A percentile compares a stretch with the other conserved stretches of the same genome.
phyloP scores from a whole-genome alignment of 257 asterid species.

The Primulina huaijiensis region DNA sequence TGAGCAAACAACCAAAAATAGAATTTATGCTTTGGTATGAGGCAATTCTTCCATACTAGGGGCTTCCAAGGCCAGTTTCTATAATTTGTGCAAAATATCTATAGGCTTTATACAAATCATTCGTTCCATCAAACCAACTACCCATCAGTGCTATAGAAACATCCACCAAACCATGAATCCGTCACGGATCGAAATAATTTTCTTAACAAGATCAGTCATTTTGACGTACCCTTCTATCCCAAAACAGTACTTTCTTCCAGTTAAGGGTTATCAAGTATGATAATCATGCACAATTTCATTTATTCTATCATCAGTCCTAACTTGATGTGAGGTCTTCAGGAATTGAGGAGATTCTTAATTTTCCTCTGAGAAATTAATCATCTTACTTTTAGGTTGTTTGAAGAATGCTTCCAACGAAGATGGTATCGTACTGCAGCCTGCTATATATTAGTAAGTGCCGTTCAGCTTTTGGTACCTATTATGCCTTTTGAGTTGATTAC shows the following conservation, averaged over 20 bases:
- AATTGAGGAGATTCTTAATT: background rate
- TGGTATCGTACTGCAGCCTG: constrained; percentile 78
- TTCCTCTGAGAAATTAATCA: constrained; percentile 19
- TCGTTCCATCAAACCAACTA: no score
- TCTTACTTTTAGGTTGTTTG: constrained; percentile 53
- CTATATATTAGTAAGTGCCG: constrained; percentile 58
- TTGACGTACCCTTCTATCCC: no score
- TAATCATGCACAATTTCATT: constrained; percentile 16
- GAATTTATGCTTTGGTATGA: no score
- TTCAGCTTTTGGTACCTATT: constrained; percentile 11
- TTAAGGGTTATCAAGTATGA: constrained; percentile 20
- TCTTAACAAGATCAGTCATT: no score
- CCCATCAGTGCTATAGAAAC: no score
- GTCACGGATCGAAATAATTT: no score
- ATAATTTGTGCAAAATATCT: no score
- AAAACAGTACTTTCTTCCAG: constrained; percentile 2
- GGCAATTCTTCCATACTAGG: no score
- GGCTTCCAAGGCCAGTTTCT: no score
- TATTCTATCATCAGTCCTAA: constrained; percentile 11
- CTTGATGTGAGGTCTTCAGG: constrained; percentile 6
- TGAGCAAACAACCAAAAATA: no score
- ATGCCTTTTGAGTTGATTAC: constrained; percentile 16
- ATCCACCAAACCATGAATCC: no score
- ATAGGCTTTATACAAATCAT: no score
- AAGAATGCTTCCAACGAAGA: constrained; percentile 64